Evolutionary conservation across 805 yeast genomes (phyloP).

Genomic region (Candida manassasensis): DNA sequence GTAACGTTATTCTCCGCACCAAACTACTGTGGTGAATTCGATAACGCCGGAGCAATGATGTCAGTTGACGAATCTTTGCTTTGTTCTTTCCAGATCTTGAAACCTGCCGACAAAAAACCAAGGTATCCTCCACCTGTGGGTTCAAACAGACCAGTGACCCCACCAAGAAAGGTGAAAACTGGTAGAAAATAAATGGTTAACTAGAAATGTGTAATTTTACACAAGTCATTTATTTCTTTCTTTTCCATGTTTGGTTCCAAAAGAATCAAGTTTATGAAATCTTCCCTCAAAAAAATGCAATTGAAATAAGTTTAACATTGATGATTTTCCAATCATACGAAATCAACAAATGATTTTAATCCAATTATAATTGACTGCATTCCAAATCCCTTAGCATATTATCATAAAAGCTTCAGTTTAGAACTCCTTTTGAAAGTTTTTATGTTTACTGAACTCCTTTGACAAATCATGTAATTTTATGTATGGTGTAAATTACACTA

Average conservation of each 20-base stretch:
- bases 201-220: too few species aligned
- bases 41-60: slow-evolving; percentile 99
- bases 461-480: slow-evolving; percentile 3
- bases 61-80: slow-evolving; percentile 93
- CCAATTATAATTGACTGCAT: background rate
- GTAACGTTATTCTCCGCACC: slow-evolving; percentile 96
- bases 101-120: slow-evolving; percentile 96
- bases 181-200: slow-evolving; percentile 6
- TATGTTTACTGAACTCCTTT: background rate
- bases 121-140: slow-evolving; percentile 45
- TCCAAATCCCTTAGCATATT: background rate
- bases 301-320: background rate
- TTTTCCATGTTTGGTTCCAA: too few species aligned
- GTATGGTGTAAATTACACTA: slow-evolving; percentile 2
- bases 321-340: background rate
- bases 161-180: slow-evolving; percentile 12
- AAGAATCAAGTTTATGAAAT: background rate
- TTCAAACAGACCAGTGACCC: slow-evolving; percentile 10
- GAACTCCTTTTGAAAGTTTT: background rate
- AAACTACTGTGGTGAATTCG: slow-evolving; percentile 98
- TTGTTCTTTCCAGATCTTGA: slow-evolving; percentile 93
- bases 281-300: background rate
- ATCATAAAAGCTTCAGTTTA: background rate
- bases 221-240: too few species aligned
- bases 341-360: background rate